Evolutionary conservation across 108 stramenopile species (phyloP), one percentile per base, ranked within the genome.

Genomic region (Cyclotella baltica): DNA sequence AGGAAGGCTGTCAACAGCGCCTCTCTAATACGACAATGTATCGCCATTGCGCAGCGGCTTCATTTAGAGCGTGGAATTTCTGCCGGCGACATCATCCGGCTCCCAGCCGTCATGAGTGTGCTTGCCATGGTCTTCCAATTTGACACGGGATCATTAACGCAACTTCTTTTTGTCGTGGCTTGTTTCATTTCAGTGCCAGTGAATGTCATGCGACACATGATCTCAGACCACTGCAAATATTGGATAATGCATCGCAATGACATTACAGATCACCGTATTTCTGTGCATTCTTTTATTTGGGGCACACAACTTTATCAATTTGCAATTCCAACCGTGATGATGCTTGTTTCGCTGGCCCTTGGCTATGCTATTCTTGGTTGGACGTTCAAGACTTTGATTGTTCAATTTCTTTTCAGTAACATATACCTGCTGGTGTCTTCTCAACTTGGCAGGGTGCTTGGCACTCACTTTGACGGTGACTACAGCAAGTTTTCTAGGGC

Each of bases 151-250:
- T 56, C 55, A 16, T 27, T 27, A 9, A 56, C 55, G 19, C 55
- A 56, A 27, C 15, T 56, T 8, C 8, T 56, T 6, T 56, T 56
- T 56, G 55, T 56, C 6, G 55, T 56, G 25, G 8, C 55, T 15
- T 56, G 55, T 18, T 56, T 56, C 55, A 56, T 56, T 15, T 9
- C 55, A 27, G 55, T 56, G 6, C 55, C 55, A 56, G 55, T 56
- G 19, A 56, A 56, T n/a, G 55, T 56, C 20, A 20, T 56, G 55
- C 8, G 55, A n/a, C 19, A 56, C 19, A 8, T 56, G 23, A 56
- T 56, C 19, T 6, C 8, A 9, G 13, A n/a, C 8, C 55, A 56
- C 19, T 56, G 55, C 19, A 8, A 9, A 8, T 56, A 15, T 56
- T 56, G 25, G 55, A 11, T 8, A 8, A 43, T 43, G 8, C 40